A percentile compares a stretch with the other conserved stretches of the same genome.
Conservation (phyloP, 2,329 filamentous ascomycete genomes). For the Pezicula neosporulosa region DNA sequence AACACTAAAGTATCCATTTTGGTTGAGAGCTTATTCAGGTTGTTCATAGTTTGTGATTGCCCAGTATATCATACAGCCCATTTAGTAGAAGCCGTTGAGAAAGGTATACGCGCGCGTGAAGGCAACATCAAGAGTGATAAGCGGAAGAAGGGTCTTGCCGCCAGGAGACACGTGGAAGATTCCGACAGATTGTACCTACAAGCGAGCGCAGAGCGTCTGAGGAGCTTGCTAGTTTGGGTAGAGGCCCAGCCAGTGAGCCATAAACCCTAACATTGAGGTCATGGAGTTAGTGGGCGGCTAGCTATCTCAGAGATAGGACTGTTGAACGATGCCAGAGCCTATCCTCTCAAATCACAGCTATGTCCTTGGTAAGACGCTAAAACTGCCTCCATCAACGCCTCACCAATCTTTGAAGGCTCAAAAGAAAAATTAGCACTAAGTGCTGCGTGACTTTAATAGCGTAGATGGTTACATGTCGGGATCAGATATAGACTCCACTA, state of each 20-base stretch:
- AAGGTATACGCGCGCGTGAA: constrained; percentile 48
- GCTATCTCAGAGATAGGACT: no score
- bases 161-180: constrained; percentile 27
- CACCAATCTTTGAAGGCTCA: no score
- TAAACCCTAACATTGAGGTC: not conserved
- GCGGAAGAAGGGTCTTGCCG: constrained; percentile 32
- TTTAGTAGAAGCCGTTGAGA: constrained; percentile 43
- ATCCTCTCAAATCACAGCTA: no score
- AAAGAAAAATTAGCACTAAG: no score
- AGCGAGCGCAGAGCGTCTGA: constrained; percentile 30
- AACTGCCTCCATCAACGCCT: no score
- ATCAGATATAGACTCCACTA: no score
- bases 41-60: constrained; percentile 36
- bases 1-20: constrained; percentile 56
- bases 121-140: constrained; percentile 39
- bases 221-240: constrained; percentile 15
- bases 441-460: no score
- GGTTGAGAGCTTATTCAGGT: constrained; percentile 47
- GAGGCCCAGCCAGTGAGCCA: constrained; percentile 1
- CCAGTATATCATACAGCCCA: constrained; percentile 9
- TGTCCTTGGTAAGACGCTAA: no score
- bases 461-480: no score
- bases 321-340: no score
- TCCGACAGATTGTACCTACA: constrained; percentile 18
- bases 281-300: no score